Base-by-base conservation (phyloP, 805 yeast species). In the Ogataea minuta region DNA sequence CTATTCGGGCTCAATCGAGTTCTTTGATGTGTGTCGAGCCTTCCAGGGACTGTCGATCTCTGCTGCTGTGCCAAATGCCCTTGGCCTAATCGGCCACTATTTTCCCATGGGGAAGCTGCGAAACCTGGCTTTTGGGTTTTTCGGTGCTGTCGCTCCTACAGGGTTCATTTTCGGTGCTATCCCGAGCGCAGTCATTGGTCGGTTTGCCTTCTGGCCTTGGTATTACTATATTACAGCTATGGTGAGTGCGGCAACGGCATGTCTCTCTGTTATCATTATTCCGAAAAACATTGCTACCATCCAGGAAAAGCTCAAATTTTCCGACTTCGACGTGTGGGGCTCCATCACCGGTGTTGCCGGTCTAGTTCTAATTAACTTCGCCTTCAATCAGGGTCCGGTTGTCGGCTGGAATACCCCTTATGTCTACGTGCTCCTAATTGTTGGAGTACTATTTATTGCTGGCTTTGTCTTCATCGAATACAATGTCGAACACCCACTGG, bases 351-450 rank as follows among this genome's bases (percentile, higher is more conserved):
- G 86, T 3, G 72, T 84, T 4, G 41, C 63, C 5, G 87, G 86
- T 0, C 59, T 85, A 33, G 68, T 82, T 2, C 55, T 84, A 23
- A 67, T 85, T 56, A 83, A 80, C 49, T 78, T 84, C 54, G 76
- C 77, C 2, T 77, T 87, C 78, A 84, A 81, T 50, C 89, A 85
- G 56, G 91, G 84, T 2, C 86, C 91, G 0, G 69, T 74, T 4
- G 81, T 66, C 2, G 87, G 90, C 14, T 84, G 91, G 91, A 50
- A 60, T 9, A 55, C 53, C 2, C 71, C 80, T 1, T 84, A 83
- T 48, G 72, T 80, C 28, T 74, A 79, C 28, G 77, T 68, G 0
- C 54, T 84, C 9, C 60, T 83, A 20, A 63, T 80, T 1, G 54
- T 82, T 4, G 77, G 88, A 0, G 46, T 67, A 0, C 19, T 71